phyloP scores from a whole-genome alignment of 1,139 yeast genomes.

The Saccharomycopsis crataegensis region DNA sequence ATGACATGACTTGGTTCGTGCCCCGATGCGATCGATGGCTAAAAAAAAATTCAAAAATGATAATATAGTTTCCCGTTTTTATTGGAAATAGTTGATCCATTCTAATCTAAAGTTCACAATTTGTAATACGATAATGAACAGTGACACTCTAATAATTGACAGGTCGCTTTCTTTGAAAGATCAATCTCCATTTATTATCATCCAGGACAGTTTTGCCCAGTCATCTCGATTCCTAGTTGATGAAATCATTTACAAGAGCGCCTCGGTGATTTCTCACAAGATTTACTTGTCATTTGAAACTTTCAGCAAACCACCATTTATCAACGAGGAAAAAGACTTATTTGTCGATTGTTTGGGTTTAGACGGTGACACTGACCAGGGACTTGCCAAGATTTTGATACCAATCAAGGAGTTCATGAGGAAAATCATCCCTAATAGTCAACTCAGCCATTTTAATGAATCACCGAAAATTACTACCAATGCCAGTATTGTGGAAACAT shows the following conservation, averaged over 20 bases:
- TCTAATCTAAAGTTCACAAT: too few species aligned
- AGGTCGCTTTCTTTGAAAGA: constrained; percentile 66
- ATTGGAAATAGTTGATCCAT: too few species aligned
- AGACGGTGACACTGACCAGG: background rate
- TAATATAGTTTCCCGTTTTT: too few species aligned
- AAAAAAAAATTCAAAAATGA: too few species aligned
- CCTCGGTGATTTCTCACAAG: background rate
- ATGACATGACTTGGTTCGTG: too few species aligned
- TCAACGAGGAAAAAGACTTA: constrained; percentile 45
- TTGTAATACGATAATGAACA: background rate
- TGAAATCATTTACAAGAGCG: constrained; percentile 39
- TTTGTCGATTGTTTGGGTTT: constrained; percentile 9
- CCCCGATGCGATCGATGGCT: too few species aligned
- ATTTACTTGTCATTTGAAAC: constrained; percentile 63
- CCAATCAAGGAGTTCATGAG: background rate
- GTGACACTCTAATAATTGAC: constrained; percentile 20
- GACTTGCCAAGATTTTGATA: background rate
- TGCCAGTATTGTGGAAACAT: background rate
- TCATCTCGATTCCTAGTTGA: constrained; percentile 47
- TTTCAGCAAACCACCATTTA: constrained; percentile 41
- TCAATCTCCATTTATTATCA: constrained; percentile 60
- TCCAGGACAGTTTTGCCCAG: constrained; percentile 65
- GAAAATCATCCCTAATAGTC: background rate
- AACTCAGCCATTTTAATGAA: background rate
- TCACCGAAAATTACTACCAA: too few species aligned